Evolutionary conservation across 768 basidiomycete genomes (phyloP).

Genomic region (Lactarius sanguifluus): DNA sequence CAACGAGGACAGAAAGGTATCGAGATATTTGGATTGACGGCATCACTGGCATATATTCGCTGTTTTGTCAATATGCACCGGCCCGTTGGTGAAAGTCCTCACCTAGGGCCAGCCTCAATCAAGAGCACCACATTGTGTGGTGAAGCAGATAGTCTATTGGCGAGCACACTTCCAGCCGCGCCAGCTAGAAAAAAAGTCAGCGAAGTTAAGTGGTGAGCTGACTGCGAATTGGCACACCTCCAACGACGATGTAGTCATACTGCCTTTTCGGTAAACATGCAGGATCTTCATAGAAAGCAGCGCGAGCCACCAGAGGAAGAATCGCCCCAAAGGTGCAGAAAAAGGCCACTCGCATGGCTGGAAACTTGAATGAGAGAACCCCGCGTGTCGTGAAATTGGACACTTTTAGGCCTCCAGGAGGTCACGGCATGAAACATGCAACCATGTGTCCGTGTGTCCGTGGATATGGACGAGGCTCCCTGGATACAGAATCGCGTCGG

Average conservation of each 20-base stretch:
- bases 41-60: neutral
- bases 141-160: conserved; percentile 12
- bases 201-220: neutral
- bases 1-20: conserved; percentile 27
- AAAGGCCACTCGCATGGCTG: neutral
- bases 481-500: neutral
- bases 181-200: conserved; percentile 4
- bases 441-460: neutral
- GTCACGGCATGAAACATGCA: neutral
- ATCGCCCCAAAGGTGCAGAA: neutral
- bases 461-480: neutral
- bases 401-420: neutral
- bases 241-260: conserved; percentile 13
- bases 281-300: conserved; percentile 2
- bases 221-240: neutral
- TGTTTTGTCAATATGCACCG: neutral
- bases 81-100: neutral
- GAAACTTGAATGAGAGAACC: neutral
- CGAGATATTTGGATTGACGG: conserved; percentile 23
- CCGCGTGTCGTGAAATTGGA: neutral
- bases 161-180: conserved; percentile 8
- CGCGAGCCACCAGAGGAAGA: neutral
- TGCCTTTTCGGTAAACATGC: neutral
- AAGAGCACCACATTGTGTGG: neutral
- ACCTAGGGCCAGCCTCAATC: conserved; percentile 13